Base-by-base conservation (phyloP, 495 filamentous ascomycete species). In the Symbiotaphrina buchneri region DNA sequence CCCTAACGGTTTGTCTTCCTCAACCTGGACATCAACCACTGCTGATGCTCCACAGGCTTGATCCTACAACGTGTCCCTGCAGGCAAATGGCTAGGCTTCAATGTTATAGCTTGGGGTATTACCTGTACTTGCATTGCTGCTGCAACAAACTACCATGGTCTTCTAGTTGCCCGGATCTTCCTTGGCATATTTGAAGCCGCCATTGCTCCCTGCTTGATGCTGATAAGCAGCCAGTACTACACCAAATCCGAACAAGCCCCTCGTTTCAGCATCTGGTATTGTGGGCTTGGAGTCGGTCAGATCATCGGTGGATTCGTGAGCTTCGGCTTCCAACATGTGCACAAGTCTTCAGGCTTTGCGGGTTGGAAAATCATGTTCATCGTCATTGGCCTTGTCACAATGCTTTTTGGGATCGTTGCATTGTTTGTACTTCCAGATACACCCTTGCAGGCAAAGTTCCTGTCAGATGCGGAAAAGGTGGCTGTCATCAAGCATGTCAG, bases 301-400 rank as follows among this genome's bases (percentile, higher is more conserved):
- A 74, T 76, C 10, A 32, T 70, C 27, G 72, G 70, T 0, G 63
- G 68, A 1, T 36, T 69, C 8, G 42, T 75, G 10, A 72, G 66
- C 0, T 75, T 60, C 23, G 68, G 50, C 10, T 68, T 68, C 37
- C 71, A 74, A 46, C 60, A 70, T 31, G 51, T 70, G 5, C 39
- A 44, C 16, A 40, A 44, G 25, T n/a, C n/a, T n/a, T 34, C 44
- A 8, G 15, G 38, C 3, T 51, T 75, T 11, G 44, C 51, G 3
- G 64, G 69, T 7, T 75, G 71, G 71, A 48, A 54, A 5, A 58
- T 64, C 38, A 73, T 74, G 66, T 73, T 72, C 38, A 45, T 74
- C 23, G 55, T 61, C 14, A 56, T 72, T 20, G 71, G 71, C 3
- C 34, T 58, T 10, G 39, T 71, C 15, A 77, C 69, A 4, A 41